These are phyloP conservation scores for Colletotrichum sp. DNA, from an alignment of 2,329 filamentous ascomycete genomes.

Conservation along the genomic window DNA sequence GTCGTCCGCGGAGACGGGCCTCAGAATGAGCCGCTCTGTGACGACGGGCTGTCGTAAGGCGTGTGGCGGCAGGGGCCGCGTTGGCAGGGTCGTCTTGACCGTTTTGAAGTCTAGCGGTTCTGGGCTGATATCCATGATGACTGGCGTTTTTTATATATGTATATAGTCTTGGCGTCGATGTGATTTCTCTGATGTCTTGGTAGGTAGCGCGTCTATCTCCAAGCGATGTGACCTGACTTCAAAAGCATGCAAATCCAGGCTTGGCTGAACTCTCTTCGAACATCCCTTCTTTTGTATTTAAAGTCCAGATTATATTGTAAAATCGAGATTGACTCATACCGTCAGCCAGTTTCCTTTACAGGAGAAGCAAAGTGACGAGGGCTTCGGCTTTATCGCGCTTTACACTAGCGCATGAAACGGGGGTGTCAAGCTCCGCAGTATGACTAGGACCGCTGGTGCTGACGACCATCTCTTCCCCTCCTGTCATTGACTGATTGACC, in stretches of 20 bases:
- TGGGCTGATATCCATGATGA: background rate
- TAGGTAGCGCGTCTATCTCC: background rate
- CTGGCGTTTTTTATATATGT: background rate
- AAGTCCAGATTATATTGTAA: background rate
- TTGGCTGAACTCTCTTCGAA: background rate
- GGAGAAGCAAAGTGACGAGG: background rate
- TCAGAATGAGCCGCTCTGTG: slow-evolving; percentile 61
- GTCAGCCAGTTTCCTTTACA: background rate
- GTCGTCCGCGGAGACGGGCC: slow-evolving; percentile 56
- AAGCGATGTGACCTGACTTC: background rate
- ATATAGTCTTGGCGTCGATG: background rate
- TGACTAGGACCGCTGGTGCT: background rate
- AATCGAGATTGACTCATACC: background rate
- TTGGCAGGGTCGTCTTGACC: slow-evolving; percentile 55
- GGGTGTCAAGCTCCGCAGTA: background rate
- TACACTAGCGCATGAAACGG: background rate
- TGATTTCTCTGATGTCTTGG: background rate
- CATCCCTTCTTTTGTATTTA: background rate
- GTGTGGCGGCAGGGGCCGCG: slow-evolving; percentile 44
- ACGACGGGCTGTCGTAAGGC: slow-evolving; percentile 41
- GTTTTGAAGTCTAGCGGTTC: slow-evolving; percentile 33
- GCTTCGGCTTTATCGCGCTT: background rate
- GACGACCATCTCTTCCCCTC: background rate
- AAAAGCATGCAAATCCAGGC: background rate
- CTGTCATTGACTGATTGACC: background rate